Percentiles rank a stretch among this genome's conserved stretches.
These are phyloP conservation scores for Fusarium sororula DNA, from an alignment of 2,329 filamentous ascomycete species.

Conservation along the genomic window DNA sequence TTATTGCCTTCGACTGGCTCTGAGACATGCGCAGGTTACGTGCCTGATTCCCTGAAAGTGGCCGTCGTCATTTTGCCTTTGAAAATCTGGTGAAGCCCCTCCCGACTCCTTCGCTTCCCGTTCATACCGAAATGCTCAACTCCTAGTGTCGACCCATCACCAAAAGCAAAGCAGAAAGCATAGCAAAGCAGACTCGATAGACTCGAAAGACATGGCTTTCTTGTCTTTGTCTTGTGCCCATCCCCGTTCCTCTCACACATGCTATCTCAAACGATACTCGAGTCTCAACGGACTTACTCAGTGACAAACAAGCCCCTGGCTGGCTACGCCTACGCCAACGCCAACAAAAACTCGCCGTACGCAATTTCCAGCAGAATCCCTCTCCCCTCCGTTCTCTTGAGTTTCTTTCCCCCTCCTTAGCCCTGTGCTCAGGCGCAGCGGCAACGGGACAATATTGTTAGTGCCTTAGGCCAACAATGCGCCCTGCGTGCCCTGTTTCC, in stretches of 20 bases:
- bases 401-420: conserved; percentile 22
- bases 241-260: background rate
- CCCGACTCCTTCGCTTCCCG: conserved; percentile 41
- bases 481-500: conserved; percentile 40
- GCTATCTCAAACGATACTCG: conserved; percentile 16
- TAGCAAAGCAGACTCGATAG: conserved; percentile 20
- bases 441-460: conserved; percentile 31
- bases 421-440: conserved; percentile 26
- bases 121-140: conserved; percentile 39
- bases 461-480: conserved; percentile 41
- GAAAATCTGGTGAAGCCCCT: conserved; percentile 44
- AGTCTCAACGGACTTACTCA: conserved; percentile 22
- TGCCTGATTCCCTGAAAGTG: conserved; percentile 28
- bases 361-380: conserved; percentile 41
- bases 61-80: conserved; percentile 41
- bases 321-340: conserved; percentile 26
- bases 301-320: conserved; percentile 26
- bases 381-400: conserved; percentile 19
- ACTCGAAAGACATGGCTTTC: conserved; percentile 27
- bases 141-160: conserved; percentile 36
- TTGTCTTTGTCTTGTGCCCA: conserved; percentile 14
- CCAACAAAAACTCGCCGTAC: conserved; percentile 34
- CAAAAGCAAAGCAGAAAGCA: background rate
- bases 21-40: conserved; percentile 25
- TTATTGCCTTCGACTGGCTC: conserved; percentile 8